Evolutionary conservation across 495 filamentous ascomycete genomes (phyloP), one percentile per base, ranked within the genome.

Genomic region (Hypomontagnella submonticulosa): DNA sequence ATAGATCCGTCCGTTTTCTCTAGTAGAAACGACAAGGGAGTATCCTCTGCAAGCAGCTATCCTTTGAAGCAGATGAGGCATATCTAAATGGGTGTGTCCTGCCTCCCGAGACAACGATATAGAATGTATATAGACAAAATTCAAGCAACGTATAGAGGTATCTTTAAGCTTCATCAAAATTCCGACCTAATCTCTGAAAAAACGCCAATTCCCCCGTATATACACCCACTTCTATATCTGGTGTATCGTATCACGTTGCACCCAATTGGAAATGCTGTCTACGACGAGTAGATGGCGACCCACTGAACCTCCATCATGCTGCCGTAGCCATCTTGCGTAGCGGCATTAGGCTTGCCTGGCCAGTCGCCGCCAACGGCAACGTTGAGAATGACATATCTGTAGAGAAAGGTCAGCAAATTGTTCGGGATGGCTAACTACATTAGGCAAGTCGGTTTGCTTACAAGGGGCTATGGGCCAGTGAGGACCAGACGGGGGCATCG

Each of bases 301-400:
- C 78, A 81, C 41, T 77, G 72, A 13, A 81, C 78, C 63, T 82
- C 81, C 80, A 83, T 80, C 81, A 83, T 82, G 66, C 73, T 76
- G 20, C 77, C 78, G 44, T 76, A 83, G 43, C 80, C 75, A 55
- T 74, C 77, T 4, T 56, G 37, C 9, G 81, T 83, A 34, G 61
- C 58, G 36, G 30, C 56, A 53, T 74, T 72, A 7, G 71, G 71
- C n/a, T 36, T 16, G 30, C 71, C 71, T n/a, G 71, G 71, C 71
- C 80, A 84, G 49, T 73, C 63, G 0, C 82, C 82, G 8, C 83
- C 82, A 37, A 84, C 79, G 13, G 82, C 83, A 13, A 85, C 70
- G 54, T 84, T 84, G 23, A 84, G 58, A 32, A 80, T 75, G 16
- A 84, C 57, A 61, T 79, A 82, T 19, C 63, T 66, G 44, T 4